These are phyloP conservation scores for Trichocomaceae sp. DNA, from an alignment of 2,329 filamentous ascomycete genomes.

Conservation along the genomic window DNA sequence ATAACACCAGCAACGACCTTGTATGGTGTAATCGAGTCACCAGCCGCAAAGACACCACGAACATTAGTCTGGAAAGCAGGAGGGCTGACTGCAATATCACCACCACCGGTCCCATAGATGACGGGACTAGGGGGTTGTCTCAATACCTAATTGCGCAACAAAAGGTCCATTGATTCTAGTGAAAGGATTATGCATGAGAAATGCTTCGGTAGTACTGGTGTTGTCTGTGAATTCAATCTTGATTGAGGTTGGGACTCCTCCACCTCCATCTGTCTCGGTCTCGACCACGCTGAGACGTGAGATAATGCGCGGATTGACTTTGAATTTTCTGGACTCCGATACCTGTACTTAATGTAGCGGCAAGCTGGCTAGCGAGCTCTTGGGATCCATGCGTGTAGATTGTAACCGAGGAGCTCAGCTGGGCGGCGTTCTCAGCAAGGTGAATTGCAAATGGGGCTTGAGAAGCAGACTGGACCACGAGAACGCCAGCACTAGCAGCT, in stretches of 20 bases:
- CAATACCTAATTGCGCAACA: neutral
- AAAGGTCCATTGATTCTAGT: constrained; percentile 2
- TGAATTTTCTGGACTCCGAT: neutral
- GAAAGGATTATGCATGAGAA: constrained; percentile 5
- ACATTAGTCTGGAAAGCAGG: constrained; percentile 48
- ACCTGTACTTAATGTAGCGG: neutral
- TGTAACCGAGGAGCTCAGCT: constrained; percentile 40
- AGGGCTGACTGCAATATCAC: constrained; percentile 38
- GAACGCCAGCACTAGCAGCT: constrained; percentile 39
- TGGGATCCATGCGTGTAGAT: constrained; percentile 47
- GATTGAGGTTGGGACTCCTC: neutral
- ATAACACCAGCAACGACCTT: constrained; percentile 14
- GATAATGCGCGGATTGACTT: neutral
- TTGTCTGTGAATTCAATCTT: too few species aligned
- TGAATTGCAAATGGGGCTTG: constrained; percentile 31
- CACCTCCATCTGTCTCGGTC: neutral
- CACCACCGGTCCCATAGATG: too few species aligned
- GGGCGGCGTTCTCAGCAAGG: constrained; percentile 40
- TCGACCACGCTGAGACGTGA: neutral
- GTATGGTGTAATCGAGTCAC: constrained; percentile 39
- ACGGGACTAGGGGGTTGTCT: too few species aligned
- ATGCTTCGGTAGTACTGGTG: neutral
- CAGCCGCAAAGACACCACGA: constrained; percentile 49
- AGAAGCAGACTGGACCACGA: constrained; percentile 37
- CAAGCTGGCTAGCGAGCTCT: constrained; percentile 19